These are phyloP conservation scores for Calendula officinalis DNA, from an alignment of 129 eudicot genomes.

Conservation along the genomic window DNA sequence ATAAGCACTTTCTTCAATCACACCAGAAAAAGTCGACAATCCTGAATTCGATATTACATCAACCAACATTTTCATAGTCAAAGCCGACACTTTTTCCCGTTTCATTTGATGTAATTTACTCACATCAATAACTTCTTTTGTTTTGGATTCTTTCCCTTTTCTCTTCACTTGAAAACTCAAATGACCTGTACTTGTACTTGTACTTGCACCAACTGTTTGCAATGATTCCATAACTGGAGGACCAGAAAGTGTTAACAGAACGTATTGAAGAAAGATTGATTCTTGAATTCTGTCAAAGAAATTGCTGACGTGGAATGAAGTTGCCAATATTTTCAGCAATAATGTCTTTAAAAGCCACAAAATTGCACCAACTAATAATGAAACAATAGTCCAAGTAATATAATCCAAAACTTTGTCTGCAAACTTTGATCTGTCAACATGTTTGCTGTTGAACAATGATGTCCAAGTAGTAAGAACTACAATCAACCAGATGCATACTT, in stretches of 20 bases:
- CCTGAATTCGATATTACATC: constrained; percentile 72
- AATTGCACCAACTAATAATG: constrained; percentile 61
- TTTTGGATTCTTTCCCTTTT: constrained; percentile 42
- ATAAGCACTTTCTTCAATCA: constrained; percentile 59
- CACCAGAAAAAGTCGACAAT: constrained; percentile 62
- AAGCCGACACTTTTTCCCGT: constrained; percentile 84
- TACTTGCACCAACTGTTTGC: constrained; percentile 38
- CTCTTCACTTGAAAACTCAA: constrained; percentile 47
- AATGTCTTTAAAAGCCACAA: constrained; percentile 80
- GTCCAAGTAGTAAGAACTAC: constrained; percentile 81
- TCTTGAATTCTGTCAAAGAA: constrained; percentile 95
- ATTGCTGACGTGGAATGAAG: constrained; percentile 79
- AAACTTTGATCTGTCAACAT: constrained; percentile 35
- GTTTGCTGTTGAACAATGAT: constrained; percentile 39
- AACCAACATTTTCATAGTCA: constrained; percentile 87
- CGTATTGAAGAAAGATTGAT: constrained; percentile 77
- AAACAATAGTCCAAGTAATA: constrained; percentile 62
- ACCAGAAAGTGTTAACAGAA: constrained; percentile 68
- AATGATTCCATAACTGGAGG: constrained; percentile 61
- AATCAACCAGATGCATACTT: constrained; percentile 67
- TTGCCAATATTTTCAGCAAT: constrained; percentile 70
- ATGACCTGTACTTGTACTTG: constrained; percentile 44
- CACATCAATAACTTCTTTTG: constrained; percentile 69
- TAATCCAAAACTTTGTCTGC: constrained; percentile 44
- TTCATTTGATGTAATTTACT: constrained; percentile 78